phyloP scores from a whole-genome alignment of 2,329 filamentous ascomycete species.

The Domatiomyces catenatus region DNA sequence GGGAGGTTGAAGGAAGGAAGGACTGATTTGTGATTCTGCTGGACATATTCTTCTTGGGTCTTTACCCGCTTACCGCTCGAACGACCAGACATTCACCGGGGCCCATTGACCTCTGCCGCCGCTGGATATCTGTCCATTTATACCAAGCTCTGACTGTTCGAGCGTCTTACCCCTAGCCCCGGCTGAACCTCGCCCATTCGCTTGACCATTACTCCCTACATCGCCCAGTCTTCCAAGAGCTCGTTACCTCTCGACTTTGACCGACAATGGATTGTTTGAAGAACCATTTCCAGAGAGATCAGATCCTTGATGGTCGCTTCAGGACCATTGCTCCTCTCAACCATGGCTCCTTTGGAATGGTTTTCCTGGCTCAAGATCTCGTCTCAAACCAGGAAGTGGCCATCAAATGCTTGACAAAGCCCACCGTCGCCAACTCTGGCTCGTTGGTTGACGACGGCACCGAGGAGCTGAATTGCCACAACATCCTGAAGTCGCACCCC shows the following conservation, averaged over 20 bases:
- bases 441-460: slow-evolving; percentile 48
- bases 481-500: slow-evolving; percentile 59
- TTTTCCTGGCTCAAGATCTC: slow-evolving; percentile 78
- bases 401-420: slow-evolving; percentile 92
- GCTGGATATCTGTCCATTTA: background rate
- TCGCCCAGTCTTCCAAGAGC: background rate
- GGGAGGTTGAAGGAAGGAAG: slow-evolving; percentile 10
- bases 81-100: background rate
- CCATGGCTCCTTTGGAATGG: slow-evolving; percentile 97
- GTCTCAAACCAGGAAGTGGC: slow-evolving; percentile 66
- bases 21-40: slow-evolving; percentile 3
- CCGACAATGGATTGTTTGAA: slow-evolving; percentile 68
- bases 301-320: slow-evolving; percentile 77
- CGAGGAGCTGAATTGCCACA: slow-evolving; percentile 53
- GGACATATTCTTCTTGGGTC: slow-evolving; percentile 13
- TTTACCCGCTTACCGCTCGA: slow-evolving; percentile 3
- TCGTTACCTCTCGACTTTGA: background rate
- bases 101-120: background rate
- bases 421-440: slow-evolving; percentile 18
- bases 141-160: background rate
- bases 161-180: background rate
- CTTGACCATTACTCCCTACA: too few species aligned
- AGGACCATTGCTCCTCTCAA: slow-evolving; percentile 87
- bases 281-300: slow-evolving; percentile 62
- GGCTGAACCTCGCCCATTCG: too few species aligned